A percentile compares a stretch with the other conserved stretches of the same genome.
phyloP scores from a whole-genome alignment of 2,329 filamentous ascomycete genomes.

The Fusarium nygamai region DNA sequence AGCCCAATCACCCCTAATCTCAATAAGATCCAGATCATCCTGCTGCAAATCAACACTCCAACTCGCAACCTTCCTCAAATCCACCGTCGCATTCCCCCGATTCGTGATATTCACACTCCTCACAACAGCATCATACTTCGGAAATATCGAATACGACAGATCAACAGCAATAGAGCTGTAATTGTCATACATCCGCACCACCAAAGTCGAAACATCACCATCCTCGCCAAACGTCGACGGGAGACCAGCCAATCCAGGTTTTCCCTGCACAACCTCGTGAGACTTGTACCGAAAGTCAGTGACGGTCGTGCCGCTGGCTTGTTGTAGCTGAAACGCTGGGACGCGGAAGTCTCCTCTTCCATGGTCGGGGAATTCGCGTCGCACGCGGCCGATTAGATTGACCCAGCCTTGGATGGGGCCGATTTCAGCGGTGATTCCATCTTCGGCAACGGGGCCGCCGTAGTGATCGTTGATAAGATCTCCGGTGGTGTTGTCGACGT shows the following conservation, averaged over 20 bases:
- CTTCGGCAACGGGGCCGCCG: constrained; percentile 64
- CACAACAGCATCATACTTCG: constrained; percentile 68
- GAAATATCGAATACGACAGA: constrained; percentile 72
- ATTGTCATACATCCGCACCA: constrained; percentile 69
- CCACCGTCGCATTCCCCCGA: constrained; percentile 61
- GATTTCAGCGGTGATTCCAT: constrained; percentile 50
- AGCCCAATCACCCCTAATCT: constrained; percentile 71
- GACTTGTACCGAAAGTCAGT: constrained; percentile 68
- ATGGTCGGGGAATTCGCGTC: constrained; percentile 72
- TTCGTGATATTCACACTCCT: constrained; percentile 71
- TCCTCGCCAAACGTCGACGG: constrained; percentile 68
- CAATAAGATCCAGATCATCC: constrained; percentile 70
- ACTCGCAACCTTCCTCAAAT: constrained; percentile 66
- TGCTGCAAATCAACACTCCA: constrained; percentile 70
- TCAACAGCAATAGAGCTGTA: constrained; percentile 67
- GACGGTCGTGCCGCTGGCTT: constrained; percentile 67
- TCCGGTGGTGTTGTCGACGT: constrained; percentile 64
- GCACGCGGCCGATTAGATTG: constrained; percentile 65
- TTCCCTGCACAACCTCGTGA: constrained; percentile 63
- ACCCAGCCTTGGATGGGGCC: constrained; percentile 49
- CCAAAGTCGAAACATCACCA: constrained; percentile 66
- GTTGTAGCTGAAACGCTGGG: constrained; percentile 69
- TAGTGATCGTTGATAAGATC: constrained; percentile 71
- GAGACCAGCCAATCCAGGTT: constrained; percentile 64
- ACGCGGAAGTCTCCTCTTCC: constrained; percentile 72